Percentiles rank a stretch among this genome's conserved stretches.
Evolutionary conservation across 2,329 filamentous ascomycete genomes (phyloP).

Genomic region (Colletotrichum kahawae): DNA sequence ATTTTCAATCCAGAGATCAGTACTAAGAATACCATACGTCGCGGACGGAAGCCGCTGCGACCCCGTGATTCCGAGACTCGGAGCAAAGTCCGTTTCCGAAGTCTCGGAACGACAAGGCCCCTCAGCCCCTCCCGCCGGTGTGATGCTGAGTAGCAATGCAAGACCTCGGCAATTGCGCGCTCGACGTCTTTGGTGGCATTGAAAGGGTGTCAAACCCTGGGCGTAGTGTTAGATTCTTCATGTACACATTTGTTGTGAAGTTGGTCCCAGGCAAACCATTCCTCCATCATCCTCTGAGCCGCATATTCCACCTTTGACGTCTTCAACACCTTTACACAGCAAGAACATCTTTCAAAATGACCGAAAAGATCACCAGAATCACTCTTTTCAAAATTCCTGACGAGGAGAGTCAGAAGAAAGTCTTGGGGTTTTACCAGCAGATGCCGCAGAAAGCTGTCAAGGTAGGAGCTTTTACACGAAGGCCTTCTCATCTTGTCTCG

Average conservation of each 20-base stretch:
- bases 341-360: neutral
- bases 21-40: neutral
- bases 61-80: neutral
- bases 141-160: neutral
- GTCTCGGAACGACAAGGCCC: neutral
- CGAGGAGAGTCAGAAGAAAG: slow-evolving; percentile 32
- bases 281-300: neutral
- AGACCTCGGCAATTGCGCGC: neutral
- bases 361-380: slow-evolving; percentile 29
- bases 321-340: neutral
- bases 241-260: neutral
- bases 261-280: neutral
- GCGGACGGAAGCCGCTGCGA: neutral
- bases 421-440: slow-evolving; percentile 35
- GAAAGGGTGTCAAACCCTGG: neutral
- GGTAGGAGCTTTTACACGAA: slow-evolving; percentile 22
- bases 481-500: neutral
- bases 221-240: neutral
- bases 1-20: neutral
- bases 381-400: slow-evolving; percentile 44
- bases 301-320: neutral
- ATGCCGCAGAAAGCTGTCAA: slow-evolving; percentile 36
- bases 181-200: neutral
- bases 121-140: neutral
- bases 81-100: neutral